Base-by-base conservation (phyloP, 177 flowering plant species). In the Vitis hybrid region DNA sequence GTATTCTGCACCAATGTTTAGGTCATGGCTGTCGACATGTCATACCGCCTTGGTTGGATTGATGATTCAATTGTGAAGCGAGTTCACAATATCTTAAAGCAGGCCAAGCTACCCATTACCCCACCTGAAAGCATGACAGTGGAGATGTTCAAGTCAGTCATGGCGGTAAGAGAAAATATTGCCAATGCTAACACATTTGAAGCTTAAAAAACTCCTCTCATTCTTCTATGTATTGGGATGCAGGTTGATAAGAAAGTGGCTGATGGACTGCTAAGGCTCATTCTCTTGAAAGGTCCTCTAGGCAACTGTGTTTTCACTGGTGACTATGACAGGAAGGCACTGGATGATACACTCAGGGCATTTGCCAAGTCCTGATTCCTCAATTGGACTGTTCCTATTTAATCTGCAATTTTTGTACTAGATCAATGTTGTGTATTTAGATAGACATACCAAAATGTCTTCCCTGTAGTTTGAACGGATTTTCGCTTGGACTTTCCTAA, bases 11-110 rank as follows among this genome's bases (percentile, higher is more conserved):
- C 70, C 52, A 40, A 49, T 74, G 13, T 57, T 61, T 87, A 96
- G 99, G 95, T 91, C 15, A 96, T 96, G 99, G 99, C 98, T 55
- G 97, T 91, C 27, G 98, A 94, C 84, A 85, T 96, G 99, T 96
- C 99, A 52, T 78, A 82, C 72, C 97, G 97, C 56, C 91, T 96
- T 58, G 98, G 98, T 72, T 96, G 99, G 99, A 94, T 96, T 58
- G 98, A 96, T 51, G 87, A 88, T 59, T 86, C 97, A 35, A 70
- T 96, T 52, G 91, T 92, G 61, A 77, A 81, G 70, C 86, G 98
- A 57, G 90, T 84, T 18, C 69, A 68, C 60, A 71, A 71, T 68
- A 92, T 96, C 76, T 67, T 93, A 77, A 55, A 83, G 59, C 78
- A 84, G 78, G 97, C 97, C 10, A 96, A 92, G 73, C 81, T 96